Evolutionary conservation across 2,329 filamentous ascomycete genomes (phyloP), one percentile per base, ranked within the genome.

Genomic region (Colletotrichum trifolii): DNA sequence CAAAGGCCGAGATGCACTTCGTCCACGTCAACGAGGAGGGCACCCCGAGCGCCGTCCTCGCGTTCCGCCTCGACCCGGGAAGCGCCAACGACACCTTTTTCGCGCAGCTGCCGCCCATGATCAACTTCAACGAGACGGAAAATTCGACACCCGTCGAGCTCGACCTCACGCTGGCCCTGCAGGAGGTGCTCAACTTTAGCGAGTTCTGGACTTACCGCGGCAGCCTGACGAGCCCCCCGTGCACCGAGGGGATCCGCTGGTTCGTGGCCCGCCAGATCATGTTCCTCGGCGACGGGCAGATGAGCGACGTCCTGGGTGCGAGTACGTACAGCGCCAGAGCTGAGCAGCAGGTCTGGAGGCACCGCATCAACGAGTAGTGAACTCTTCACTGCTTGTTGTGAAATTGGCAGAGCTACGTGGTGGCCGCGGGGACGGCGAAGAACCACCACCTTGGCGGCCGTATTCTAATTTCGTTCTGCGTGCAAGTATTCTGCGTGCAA

Each of bases 161-260:
- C 35, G 71, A 79, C 55, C 68, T 78, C 7, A 68, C 67, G 8
- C 45, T 72, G 2, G 77, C 77, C 1, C 53, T 83, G 9, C 66
- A 73, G 6, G 74, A 76, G 42, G 79, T 79, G 0, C 68, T 73
- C 2, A 68, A 73, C 15, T 80, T 82, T 67, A 72, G 73, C 35
- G 77, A 81, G 55, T 83, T 81, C 67, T 84, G 80, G 80, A 83
- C 81, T 0, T 84, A 84, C 69, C 71, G 76, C 61, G 81, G 82
- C 11, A 80, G 77, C 62, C 69, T 83, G 73, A 84, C 81, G 1
- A 79, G 75, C 54, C 84, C 77, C 60, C 83, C 75, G 60, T 85
- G 75, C 73, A 75, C 71, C 34, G 83, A 82, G 71, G 82, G 79
- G 3, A 74, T 81, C 33, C 70, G 80, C 35, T 84, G 79, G 77